Evolutionary conservation across 441 rosid species (phyloP), one percentile per base, ranked within the genome.

Genomic region (Mallotus repandus): DNA sequence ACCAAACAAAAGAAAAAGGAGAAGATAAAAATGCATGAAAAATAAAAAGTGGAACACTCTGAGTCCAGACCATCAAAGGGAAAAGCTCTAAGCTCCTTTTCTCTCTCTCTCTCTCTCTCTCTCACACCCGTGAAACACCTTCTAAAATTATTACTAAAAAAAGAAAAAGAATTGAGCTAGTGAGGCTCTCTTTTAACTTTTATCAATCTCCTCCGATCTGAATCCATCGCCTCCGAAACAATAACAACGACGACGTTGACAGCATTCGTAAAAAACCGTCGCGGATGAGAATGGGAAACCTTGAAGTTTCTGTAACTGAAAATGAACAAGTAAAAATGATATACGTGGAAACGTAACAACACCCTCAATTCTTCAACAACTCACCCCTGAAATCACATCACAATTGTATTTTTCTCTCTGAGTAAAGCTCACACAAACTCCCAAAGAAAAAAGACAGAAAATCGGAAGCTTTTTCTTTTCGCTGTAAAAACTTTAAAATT

Each of bases 391-490:
- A 25, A 25, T 25, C 29, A 25, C 29, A 25, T 25, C 29, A 25
- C 29, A 25, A 25, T 25, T 25, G 1, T 43, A 35, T 25, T 25
- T 25, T 25, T 15, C 9, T 56, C 38, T 43, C 64, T 59, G 21
- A 9, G 4, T 2, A 41, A 64, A 58, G 45, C 29, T 49, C 74
- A 32, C 45, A 25, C 29, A 25, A 29, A 29, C 70, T 66, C 58
- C 70, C 8, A 68, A 32, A 62, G n/a, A 25, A 25, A 25, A 25
- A 25, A 79, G 82, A 82, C 84, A 84, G 84, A 78, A 77, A 86
- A 78, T 73, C 82, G 86, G 85, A 86, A 82, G 86, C 87, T 71
- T 80, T 49, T 78, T 68, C 69, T 25, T 25, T 25, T 25, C 29
- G 29, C 29, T 25, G 29, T 25, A 25, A 25, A 25, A 72, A 63